Evolutionary conservation across 2,329 filamentous ascomycete genomes (phyloP).

Genomic region (Tolypocladium guangdongense): DNA sequence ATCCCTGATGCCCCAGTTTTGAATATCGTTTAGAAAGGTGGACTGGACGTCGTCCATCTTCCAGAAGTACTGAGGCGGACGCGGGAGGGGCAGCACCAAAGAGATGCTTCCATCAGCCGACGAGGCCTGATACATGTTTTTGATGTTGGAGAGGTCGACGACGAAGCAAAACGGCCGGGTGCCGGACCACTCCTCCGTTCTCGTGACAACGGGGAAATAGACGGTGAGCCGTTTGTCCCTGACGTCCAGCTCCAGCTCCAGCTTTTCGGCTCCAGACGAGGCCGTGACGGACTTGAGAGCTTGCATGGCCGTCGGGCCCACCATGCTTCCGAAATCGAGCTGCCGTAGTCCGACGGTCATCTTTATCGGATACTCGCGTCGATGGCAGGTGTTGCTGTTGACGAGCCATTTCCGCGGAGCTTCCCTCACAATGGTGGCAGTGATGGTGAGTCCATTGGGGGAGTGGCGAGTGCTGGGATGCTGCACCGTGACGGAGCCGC

Average conservation of each 20-base stretch:
- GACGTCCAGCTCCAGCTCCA: slow-evolving; percentile 21
- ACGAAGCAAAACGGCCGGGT: slow-evolving; percentile 26
- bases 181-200: slow-evolving; percentile 4
- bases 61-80: slow-evolving; percentile 37
- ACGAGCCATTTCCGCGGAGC: slow-evolving; percentile 8
- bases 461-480: slow-evolving; percentile 10
- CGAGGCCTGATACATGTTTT: slow-evolving; percentile 24
- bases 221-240: slow-evolving; percentile 16
- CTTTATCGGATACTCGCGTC: slow-evolving; percentile 16
- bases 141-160: slow-evolving; percentile 36
- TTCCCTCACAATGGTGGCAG: slow-evolving; percentile 1
- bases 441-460: slow-evolving; percentile 12
- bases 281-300: slow-evolving; percentile 34
- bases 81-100: slow-evolving; percentile 36
- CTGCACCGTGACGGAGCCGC: slow-evolving; percentile 15
- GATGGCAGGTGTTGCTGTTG: slow-evolving; percentile 8
- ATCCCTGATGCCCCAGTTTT: slow-evolving; percentile 29
- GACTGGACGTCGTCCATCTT: slow-evolving; percentile 19
- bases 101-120: slow-evolving; percentile 18
- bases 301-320: slow-evolving; percentile 44
- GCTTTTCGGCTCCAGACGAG: neutral
- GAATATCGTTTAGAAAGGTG: slow-evolving; percentile 20
- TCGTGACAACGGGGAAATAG: slow-evolving; percentile 16
- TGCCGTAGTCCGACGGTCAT: slow-evolving; percentile 31
- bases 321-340: slow-evolving; percentile 53